These are phyloP conservation scores for Aspergillus carbonarius DNA, from an alignment of 2,329 filamentous ascomycete species.

Conservation along the genomic window DNA sequence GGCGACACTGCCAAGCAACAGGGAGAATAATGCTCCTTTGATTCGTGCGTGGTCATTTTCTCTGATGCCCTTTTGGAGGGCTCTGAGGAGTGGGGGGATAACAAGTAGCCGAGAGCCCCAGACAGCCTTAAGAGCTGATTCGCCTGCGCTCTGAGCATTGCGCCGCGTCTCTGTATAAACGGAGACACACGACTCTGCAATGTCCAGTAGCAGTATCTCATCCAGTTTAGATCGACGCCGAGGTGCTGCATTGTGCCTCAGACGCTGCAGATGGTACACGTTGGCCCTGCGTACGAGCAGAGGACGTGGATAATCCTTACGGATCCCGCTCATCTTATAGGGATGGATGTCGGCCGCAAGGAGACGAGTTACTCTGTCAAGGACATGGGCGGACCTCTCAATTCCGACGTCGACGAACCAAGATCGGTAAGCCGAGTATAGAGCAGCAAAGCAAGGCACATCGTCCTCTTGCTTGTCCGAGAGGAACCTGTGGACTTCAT, in stretches of 20 bases:
- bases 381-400: slow-evolving; percentile 87
- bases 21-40: slow-evolving; percentile 88
- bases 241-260: slow-evolving; percentile 88
- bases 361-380: slow-evolving; percentile 81
- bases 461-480: slow-evolving; percentile 87
- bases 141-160: slow-evolving; percentile 85
- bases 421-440: slow-evolving; percentile 88
- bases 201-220: slow-evolving; percentile 76
- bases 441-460: slow-evolving; percentile 87
- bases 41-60: slow-evolving; percentile 84
- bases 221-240: slow-evolving; percentile 88
- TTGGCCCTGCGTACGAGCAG: slow-evolving; percentile 90
- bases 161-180: slow-evolving; percentile 94
- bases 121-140: slow-evolving; percentile 88
- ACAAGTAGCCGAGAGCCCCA: slow-evolving; percentile 85
- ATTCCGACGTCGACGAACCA: slow-evolving; percentile 99
- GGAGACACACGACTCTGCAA: slow-evolving; percentile 86
- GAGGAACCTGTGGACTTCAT: slow-evolving; percentile 81
- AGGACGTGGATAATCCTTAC: slow-evolving; percentile 89
- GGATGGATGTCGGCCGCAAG: slow-evolving; percentile 84
- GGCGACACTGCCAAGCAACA: slow-evolving; percentile 83
- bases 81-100: slow-evolving; percentile 80
- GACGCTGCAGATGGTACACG: slow-evolving; percentile 89
- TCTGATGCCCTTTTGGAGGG: slow-evolving; percentile 74
- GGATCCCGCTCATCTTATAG: slow-evolving; percentile 89